Evolutionary conservation across 2,329 filamentous ascomycete species (phyloP).

Genomic region (Venturia oleaginea): DNA sequence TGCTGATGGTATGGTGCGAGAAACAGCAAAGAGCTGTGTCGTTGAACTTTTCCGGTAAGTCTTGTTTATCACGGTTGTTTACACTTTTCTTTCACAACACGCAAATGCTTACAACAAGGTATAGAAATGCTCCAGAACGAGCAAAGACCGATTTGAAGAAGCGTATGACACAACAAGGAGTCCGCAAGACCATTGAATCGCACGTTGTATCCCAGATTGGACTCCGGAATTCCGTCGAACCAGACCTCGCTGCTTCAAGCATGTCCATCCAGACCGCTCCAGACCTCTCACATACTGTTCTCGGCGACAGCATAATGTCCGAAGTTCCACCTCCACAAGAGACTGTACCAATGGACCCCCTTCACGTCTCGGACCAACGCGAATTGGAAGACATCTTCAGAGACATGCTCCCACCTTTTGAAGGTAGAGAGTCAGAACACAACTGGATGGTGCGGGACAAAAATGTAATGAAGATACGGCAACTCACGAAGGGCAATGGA

Average conservation of each 20-base stretch:
- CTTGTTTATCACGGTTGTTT: constrained; percentile 4
- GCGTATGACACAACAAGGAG: constrained; percentile 74
- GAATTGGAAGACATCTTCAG: constrained; percentile 83
- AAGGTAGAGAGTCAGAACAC: constrained; percentile 79
- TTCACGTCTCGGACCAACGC: constrained; percentile 72
- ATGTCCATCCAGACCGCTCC: constrained; percentile 24
- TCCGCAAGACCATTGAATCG: constrained; percentile 75
- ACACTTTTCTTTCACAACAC: not conserved
- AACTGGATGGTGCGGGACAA: constrained; percentile 89
- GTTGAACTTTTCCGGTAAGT: constrained; percentile 75
- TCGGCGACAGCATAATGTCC: constrained; percentile 34
- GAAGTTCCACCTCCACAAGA: constrained; percentile 56
- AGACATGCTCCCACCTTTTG: constrained; percentile 73
- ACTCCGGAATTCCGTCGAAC: constrained; percentile 33
- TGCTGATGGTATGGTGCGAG: constrained; percentile 77
- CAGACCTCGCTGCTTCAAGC: constrained; percentile 32
- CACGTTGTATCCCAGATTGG: constrained; percentile 70
- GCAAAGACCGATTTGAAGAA: constrained; percentile 85
- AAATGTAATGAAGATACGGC: constrained; percentile 64
- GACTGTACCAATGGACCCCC: constrained; percentile 63
- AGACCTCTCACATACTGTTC: constrained; percentile 14
- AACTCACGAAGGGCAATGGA: constrained; percentile 75
- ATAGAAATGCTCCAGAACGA: constrained; percentile 63
- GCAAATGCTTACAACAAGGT: constrained; percentile 17
- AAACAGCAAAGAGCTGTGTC: constrained; percentile 71